Percentiles rank a stretch among this genome's conserved stretches.
phyloP scores from a whole-genome alignment of 2,329 filamentous ascomycete species.

The Beauveria caledonica region DNA sequence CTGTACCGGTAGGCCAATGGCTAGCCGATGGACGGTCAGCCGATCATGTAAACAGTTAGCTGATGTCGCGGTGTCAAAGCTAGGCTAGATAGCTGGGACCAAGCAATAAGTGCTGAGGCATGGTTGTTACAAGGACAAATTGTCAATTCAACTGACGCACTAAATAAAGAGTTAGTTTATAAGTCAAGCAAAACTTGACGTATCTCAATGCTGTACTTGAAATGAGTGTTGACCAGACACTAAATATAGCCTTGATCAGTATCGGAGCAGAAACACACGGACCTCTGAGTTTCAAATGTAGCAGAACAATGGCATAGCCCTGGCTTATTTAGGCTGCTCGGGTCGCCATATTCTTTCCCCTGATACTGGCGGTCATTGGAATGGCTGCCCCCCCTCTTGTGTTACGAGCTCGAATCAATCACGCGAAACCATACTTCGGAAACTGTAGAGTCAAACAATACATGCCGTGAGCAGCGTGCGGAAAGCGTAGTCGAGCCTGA shows the following conservation, averaged over 20 bases:
- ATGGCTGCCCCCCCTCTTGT: not conserved
- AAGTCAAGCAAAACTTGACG: not conserved
- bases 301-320: too few relatives aligned
- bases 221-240: too few relatives aligned
- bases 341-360: too few relatives aligned
- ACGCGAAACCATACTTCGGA: too few relatives aligned
- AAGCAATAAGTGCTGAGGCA: not conserved
- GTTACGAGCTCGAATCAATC: not conserved
- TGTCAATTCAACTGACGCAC: not conserved
- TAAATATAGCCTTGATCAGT: too few relatives aligned
- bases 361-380: too few relatives aligned
- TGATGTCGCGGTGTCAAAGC: not conserved
- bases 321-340: too few relatives aligned
- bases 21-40: not conserved
- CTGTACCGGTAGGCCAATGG: not conserved
- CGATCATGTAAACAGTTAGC: not conserved
- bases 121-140: not conserved
- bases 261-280: too few relatives aligned
- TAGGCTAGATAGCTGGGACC: not conserved
- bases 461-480: not conserved
- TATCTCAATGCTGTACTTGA: too few relatives aligned
- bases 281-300: not conserved
- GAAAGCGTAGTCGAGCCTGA: not conserved
- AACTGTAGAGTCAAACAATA: too few relatives aligned
- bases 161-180: not conserved